phyloP scores from a whole-genome alignment of 2,329 filamentous ascomycete genomes.

The Talaromyces piceae region DNA sequence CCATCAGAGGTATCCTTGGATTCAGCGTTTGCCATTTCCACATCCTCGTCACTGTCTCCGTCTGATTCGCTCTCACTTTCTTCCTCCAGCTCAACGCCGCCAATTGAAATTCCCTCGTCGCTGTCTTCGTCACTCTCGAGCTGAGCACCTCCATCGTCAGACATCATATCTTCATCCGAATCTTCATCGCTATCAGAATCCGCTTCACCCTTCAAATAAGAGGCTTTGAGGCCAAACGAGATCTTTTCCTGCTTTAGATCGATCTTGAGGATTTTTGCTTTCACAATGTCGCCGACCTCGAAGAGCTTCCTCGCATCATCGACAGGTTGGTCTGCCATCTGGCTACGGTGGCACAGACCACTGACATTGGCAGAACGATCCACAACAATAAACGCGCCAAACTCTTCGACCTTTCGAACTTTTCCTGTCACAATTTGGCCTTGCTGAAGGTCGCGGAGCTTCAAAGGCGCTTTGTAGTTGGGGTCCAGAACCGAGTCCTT shows the following conservation, averaged over 20 bases:
- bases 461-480: constrained; percentile 65
- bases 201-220: constrained; percentile 64
- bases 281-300: constrained; percentile 83
- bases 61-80: constrained; percentile 30
- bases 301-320: constrained; percentile 85
- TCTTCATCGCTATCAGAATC: constrained; percentile 37
- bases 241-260: constrained; percentile 69
- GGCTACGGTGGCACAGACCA: constrained; percentile 82
- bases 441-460: constrained; percentile 66
- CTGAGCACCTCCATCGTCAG: constrained; percentile 17
- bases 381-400: constrained; percentile 87
- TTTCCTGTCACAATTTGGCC: constrained; percentile 84
- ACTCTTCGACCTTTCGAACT: constrained; percentile 88
- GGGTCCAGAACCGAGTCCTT: constrained; percentile 78
- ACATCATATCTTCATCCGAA: constrained; percentile 33
- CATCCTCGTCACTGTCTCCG: constrained; percentile 43
- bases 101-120: constrained; percentile 16
- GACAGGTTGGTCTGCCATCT: constrained; percentile 80
- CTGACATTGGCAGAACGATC: constrained; percentile 84
- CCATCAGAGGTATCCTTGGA: constrained; percentile 41
- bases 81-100: constrained; percentile 19
- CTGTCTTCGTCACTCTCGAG: constrained; percentile 30
- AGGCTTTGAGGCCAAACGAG: constrained; percentile 86
- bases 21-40: constrained; percentile 35
- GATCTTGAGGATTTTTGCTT: constrained; percentile 77